These are phyloP conservation scores for Saccharomyces uvarum DNA, from an alignment of 1,139 yeast genomes.

Conservation along the genomic window DNA sequence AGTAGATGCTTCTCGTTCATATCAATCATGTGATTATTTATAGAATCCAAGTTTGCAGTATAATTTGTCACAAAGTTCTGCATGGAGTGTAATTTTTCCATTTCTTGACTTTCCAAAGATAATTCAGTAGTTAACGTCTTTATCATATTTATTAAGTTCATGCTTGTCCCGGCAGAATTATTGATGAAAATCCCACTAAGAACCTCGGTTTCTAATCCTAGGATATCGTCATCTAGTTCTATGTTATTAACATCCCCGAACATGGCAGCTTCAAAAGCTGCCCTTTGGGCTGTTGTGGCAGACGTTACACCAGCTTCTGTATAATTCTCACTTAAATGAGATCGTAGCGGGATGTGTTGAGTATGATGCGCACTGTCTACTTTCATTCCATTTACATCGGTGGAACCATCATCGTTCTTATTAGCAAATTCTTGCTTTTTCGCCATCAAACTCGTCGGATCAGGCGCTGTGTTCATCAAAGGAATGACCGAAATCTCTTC, in stretches of 20 bases:
- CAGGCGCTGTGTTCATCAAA: conserved; percentile 20
- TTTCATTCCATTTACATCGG: conserved; percentile 3
- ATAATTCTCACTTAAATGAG: conserved; percentile 5
- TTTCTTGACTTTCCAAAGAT: conserved; percentile 40
- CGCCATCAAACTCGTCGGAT: neutral
- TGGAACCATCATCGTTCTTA: conserved; percentile 3
- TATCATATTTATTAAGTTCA: conserved; percentile 44
- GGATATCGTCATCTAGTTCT: conserved; percentile 49
- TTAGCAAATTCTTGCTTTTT: conserved; percentile 9
- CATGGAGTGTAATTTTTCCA: conserved; percentile 38
- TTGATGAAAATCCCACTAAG: conserved; percentile 58
- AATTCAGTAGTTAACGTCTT: conserved; percentile 41
- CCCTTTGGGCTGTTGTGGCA: conserved; percentile 28
- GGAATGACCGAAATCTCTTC: conserved; percentile 63
- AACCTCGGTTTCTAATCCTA: conserved; percentile 49
- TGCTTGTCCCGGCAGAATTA: conserved; percentile 50
- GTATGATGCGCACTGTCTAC: neutral
- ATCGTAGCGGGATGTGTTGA: neutral
- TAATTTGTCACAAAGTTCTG: conserved; percentile 34
- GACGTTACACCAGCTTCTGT: conserved; percentile 11
- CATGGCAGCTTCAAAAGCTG: conserved; percentile 61
- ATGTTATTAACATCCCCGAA: conserved; percentile 68
- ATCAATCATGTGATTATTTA: conserved; percentile 20
- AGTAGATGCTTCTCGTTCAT: conserved; percentile 21
- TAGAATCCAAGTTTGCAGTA: conserved; percentile 25